These are phyloP conservation scores for Neurospora pannonica DNA, from an alignment of 495 filamentous ascomycete species.

Conservation along the genomic window DNA sequence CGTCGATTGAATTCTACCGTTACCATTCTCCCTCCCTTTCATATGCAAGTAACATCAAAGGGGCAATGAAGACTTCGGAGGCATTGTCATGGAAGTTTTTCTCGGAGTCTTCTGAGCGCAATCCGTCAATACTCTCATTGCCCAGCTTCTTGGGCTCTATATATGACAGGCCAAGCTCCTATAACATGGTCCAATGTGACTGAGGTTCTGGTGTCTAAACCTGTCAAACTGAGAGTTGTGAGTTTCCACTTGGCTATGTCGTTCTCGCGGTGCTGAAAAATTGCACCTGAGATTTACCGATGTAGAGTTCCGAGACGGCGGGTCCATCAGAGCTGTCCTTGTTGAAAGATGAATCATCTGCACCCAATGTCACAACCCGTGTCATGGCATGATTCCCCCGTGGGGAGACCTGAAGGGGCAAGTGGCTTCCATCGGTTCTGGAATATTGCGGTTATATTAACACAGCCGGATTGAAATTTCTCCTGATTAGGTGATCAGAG, in stretches of 20 bases:
- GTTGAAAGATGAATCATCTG: neutral
- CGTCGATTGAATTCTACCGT: neutral
- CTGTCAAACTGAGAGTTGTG: neutral
- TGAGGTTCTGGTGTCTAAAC: neutral
- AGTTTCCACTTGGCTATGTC: fast-evolving
- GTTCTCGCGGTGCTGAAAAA: neutral
- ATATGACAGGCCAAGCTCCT: too few relatives aligned
- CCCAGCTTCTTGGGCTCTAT: neutral
- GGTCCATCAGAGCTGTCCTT: neutral
- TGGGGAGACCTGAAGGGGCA: neutral
- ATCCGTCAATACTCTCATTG: neutral
- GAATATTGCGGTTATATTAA: neutral
- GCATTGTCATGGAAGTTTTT: neutral
- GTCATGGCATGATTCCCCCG: neutral
- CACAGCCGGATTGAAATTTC: neutral
- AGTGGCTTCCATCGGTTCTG: neutral
- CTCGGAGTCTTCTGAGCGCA: neutral
- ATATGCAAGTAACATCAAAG: neutral
- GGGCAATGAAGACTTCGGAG: neutral
- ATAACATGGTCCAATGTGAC: neutral
- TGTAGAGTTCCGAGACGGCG: neutral
- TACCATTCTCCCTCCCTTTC: neutral
- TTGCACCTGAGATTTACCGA: neutral
- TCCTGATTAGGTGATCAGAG: neutral
- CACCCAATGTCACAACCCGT: neutral